Base-by-base conservation (phyloP, 1,284 basidiomycete genomes). In the Pseudozyma pruni region DNA sequence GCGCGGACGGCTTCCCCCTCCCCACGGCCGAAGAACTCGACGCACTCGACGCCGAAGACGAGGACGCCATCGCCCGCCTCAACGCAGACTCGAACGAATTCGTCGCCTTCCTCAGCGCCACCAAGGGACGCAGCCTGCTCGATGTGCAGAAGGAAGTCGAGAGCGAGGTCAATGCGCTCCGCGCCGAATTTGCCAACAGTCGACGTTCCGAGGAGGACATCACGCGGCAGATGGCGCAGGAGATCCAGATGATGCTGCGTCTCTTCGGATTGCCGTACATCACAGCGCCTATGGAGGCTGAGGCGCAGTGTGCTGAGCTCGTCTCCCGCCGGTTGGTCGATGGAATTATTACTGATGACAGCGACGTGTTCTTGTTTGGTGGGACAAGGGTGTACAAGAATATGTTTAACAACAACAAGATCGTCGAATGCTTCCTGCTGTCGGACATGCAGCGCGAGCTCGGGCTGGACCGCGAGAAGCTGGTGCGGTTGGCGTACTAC, bases 341-440 rank as follows among this genome's bases (percentile, higher is more conserved):
- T 75, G 96, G 96, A 0, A 91, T 98, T 71, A 98, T 99, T 83
- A 99, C 96, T 0, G 96, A 99, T 83, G 96, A 99, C 83, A 96
- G 93, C 16, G 96, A 99, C 79, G 94, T 98, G 32, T 99, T 99
- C 83, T 89, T 98, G 41, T 99, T 99, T 74, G 95, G 96, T 29
- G 95, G 92, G 16, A 85, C 87, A 59, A 89, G 93, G 25, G 92
- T 98, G 39, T 97, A 91, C 87, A 96, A 96, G 84, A 97, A 99
- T 83, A 96, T 99, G 91, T 99, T 99, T 86, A 98, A 98, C 83
- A 93, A 98, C 84, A 91, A 92, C 60, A 98, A 97, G 86, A 96
- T 93, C 9, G 95, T 98, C 57, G 95, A 98, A 83, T 94, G 93
- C 80, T 98, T 96, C 85, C 85, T 96, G 32, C 85, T 90, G 7